Base-by-base conservation (phyloP, 2,329 filamentous ascomycete genomes). In the Exophiala viscosa region DNA sequence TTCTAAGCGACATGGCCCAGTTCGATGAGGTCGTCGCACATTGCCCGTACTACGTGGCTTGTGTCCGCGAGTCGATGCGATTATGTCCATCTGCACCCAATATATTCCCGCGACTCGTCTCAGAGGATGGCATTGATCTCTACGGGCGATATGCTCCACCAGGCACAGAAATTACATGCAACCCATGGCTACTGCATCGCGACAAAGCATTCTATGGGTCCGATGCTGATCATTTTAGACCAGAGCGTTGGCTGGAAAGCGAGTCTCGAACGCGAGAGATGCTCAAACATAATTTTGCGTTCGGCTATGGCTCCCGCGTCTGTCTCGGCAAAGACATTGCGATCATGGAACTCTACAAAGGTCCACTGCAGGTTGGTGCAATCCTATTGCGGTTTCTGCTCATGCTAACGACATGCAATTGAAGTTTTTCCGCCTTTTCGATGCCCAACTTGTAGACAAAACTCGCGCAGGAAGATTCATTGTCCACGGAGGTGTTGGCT, bases 51-150 rank as follows among this genome's bases (percentile, higher is more conserved):
- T 80, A 75, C 54, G 65, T 75, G 2, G 76, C 75, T 1, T 79
- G 76, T 54, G 70, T 81, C 41, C 73, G 73, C 20, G 78, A 81
- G 60, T 70, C 72, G 1, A 66, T 81, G 59, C 74, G 77, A 2
- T 67, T 81, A 15, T 71, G 73, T 48, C 78, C 78, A 1, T 71
- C 77, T 0, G 77, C 75, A 0, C 73, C 76, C 1, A 79, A 75
- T 50, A 70, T 80, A 20, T 77, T 81, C 60, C 73, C 76, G 2
- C 70, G 78, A 0, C 63, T 76, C 3, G 74, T 71, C 11, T 57
- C 62, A 0, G 65, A 67, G 47, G 68, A 64, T 2, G 70, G 70
- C 0, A 49, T 73, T 32, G 60, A 69, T 5, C 61, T 76, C 2
- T 71, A 70, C 40, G 72, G 70, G 2, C 64, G 69, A 11, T 69